Base-by-base conservation (phyloP, 768 basidiomycete species). In the Suillus subalutaceus region DNA sequence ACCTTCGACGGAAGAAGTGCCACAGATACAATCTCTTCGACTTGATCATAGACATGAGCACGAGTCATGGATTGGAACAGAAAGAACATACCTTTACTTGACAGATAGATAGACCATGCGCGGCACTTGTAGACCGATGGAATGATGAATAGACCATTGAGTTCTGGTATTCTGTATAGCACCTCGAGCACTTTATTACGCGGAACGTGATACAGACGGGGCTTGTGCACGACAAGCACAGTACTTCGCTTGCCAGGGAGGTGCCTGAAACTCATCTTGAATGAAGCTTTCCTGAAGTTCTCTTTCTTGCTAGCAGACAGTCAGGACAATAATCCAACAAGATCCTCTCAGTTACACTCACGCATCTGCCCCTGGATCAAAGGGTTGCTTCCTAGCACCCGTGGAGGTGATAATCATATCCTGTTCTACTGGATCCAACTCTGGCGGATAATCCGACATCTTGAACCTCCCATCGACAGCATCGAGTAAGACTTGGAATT, bases 191-290 rank as follows among this genome's bases (percentile, higher is more conserved):
- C 38, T 59, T 68, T 70, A 6, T 70, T 58, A 0, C 1, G 46
- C 0, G 76, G 75, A 53, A 76, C 37, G 44, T 20, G 76, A 1
- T 30, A 20, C 23, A 59, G 32, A 20, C 74, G 76, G 3, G 79
- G 79, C 15, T 40, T 64, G 52, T 68, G 67, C 74, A 80, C 77
- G 70, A 79, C 65, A 8, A 80, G 66, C 30, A 81, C 64, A 13
- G 79, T 78, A 8, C 73, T 74, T 3, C 75, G 77, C 56, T 68
- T 73, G 0, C 75, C 71, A 15, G 20, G 53, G 6, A 71, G 71
- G 65, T 79, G 79, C 48, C 75, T 71, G 78, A 79, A 80, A 38
- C 72, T 70, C 6, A 73, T 77, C 44, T 75, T 76, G 66, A 81
- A 41, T 30, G 78, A 72, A 0, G 77, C 78, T 9, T 64, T 72